Conservation (phyloP, 2,329 filamentous ascomycete species). For the Colletotrichum sp. region DNA sequence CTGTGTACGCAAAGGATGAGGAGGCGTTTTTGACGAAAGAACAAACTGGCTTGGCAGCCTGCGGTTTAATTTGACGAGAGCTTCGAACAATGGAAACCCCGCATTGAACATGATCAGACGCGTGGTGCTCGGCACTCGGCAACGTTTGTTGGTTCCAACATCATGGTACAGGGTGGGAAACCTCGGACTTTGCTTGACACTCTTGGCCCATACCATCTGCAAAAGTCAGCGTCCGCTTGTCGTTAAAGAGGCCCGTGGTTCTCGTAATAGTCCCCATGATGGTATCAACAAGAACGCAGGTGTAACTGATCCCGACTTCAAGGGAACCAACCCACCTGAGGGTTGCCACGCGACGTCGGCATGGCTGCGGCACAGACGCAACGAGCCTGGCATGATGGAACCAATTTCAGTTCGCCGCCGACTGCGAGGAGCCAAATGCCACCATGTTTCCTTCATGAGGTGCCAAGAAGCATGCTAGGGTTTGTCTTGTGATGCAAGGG, state of each 20-base stretch:
- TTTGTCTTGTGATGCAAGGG: neutral
- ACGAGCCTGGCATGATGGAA: neutral
- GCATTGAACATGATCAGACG: neutral
- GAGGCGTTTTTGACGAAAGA: neutral
- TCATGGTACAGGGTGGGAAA: neutral
- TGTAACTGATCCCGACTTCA: neutral
- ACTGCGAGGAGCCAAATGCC: neutral
- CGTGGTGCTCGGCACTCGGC: neutral
- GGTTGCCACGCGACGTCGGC: neutral
- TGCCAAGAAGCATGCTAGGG: neutral
- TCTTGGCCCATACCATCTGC: neutral
- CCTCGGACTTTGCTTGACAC: neutral
- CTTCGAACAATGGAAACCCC: neutral
- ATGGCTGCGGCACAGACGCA: neutral
- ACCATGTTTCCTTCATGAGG: neutral
- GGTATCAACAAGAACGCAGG: neutral
- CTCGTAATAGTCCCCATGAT: neutral
- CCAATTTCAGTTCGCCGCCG: neutral
- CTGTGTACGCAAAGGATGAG: neutral
- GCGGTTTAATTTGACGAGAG: neutral
- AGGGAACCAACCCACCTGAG: neutral
- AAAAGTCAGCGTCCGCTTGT: neutral
- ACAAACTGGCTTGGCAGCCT: neutral
- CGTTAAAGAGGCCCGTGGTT: neutral
- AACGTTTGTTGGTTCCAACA: neutral